A percentile compares a stretch with the other conserved stretches of the same genome.
Evolutionary conservation across 2,329 filamentous ascomycete genomes (phyloP).

Genomic region (Claviceps monticola): DNA sequence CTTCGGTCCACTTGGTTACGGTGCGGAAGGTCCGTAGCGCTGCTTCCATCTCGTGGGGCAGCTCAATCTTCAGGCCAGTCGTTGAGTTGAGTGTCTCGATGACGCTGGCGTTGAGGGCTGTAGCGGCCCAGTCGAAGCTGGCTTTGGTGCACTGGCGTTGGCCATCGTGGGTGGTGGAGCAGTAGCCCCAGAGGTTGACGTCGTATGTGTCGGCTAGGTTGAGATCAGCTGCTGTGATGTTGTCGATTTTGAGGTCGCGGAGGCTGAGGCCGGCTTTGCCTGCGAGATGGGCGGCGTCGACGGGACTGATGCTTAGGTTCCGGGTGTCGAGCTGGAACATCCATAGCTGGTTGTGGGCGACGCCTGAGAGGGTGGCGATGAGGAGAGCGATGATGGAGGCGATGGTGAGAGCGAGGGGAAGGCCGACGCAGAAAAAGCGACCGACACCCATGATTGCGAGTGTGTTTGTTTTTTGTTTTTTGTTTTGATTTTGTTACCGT

Average conservation of each 20-base stretch:
- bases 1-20: slow-evolving; percentile 69
- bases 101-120: slow-evolving; percentile 47
- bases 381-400: slow-evolving; percentile 59
- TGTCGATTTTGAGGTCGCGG: slow-evolving; percentile 20
- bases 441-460: slow-evolving; percentile 44
- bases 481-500: background rate
- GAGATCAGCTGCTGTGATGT: slow-evolving; percentile 44
- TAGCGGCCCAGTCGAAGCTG: slow-evolving; percentile 63
- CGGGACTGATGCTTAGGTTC: slow-evolving; percentile 33
- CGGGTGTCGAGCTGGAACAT: slow-evolving; percentile 48
- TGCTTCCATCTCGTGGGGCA: slow-evolving; percentile 53
- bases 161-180: slow-evolving; percentile 42
- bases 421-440: slow-evolving; percentile 71
- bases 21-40: slow-evolving; percentile 60
- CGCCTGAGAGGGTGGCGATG: slow-evolving; percentile 40
- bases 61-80: slow-evolving; percentile 40
- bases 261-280: slow-evolving; percentile 10
- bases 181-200: slow-evolving; percentile 79
- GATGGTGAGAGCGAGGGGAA: slow-evolving; percentile 72
- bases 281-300: slow-evolving; percentile 24
- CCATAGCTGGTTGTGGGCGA: slow-evolving; percentile 41
- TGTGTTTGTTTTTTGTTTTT: slow-evolving; percentile 3
- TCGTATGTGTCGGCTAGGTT: slow-evolving; percentile 65
- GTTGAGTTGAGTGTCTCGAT: slow-evolving; percentile 40
- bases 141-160: slow-evolving; percentile 55